Percentiles rank a stretch among this genome's conserved stretches.
Conservation (phyloP, 306 rosid species). For the Phaseolus lunatus region DNA sequence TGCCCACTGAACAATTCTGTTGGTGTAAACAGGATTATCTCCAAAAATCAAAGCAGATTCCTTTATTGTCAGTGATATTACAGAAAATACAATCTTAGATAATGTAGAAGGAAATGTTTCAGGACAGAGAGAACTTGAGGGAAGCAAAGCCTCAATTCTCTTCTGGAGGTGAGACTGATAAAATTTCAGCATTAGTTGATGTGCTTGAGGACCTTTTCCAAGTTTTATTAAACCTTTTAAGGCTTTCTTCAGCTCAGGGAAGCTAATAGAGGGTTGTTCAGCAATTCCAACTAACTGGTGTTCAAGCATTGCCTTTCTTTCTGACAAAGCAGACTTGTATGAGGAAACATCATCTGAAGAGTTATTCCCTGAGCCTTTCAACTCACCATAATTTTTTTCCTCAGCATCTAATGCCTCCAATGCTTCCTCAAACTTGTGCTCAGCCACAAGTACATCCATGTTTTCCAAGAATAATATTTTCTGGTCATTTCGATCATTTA, state of each 20-base stretch:
- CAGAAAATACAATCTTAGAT: conserved; percentile 81
- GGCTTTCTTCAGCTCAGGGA: conserved; percentile 72
- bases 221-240: conserved; percentile 77
- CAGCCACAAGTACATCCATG: conserved; percentile 82
- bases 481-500: conserved; percentile 55
- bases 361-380: conserved; percentile 67
- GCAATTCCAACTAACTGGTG: conserved; percentile 67
- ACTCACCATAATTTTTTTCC: conserved; percentile 70
- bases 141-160: conserved; percentile 74
- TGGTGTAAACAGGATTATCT: conserved; percentile 86
- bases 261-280: conserved; percentile 72
- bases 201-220: conserved; percentile 88
- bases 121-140: conserved; percentile 85
- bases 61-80: conserved; percentile 69
- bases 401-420: conserved; percentile 86
- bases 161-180: conserved; percentile 74
- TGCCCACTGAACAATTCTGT: conserved; percentile 97
- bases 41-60: conserved; percentile 90
- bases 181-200: conserved; percentile 73
- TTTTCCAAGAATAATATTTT: conserved; percentile 67
- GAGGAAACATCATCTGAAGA: conserved; percentile 61
- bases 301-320: conserved; percentile 77
- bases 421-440: conserved; percentile 91
- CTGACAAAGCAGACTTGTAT: conserved; percentile 64
- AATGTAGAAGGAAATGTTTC: conserved; percentile 81